Conservation (phyloP, 352 stramenopile genomes). For the Globisporangium echinulatum region DNA sequence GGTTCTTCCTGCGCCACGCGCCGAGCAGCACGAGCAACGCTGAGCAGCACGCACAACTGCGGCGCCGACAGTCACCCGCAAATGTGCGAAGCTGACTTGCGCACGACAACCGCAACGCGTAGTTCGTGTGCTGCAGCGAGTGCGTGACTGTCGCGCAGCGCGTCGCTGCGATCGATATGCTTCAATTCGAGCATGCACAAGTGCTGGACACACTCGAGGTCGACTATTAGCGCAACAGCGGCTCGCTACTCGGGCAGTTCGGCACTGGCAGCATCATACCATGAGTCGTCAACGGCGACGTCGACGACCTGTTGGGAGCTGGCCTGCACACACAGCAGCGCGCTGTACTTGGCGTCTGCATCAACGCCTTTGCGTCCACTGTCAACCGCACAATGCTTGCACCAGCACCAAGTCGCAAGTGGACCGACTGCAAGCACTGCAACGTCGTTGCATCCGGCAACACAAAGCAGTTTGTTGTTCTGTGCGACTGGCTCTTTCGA, state of each 20-base stretch:
- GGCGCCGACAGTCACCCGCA: slow-evolving; percentile 13
- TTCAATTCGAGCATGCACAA: slow-evolving; percentile 29
- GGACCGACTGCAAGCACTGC: slow-evolving; percentile 34
- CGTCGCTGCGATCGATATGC: slow-evolving; percentile 23
- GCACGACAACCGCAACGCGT: slow-evolving; percentile 24
- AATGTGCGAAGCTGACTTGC: slow-evolving; percentile 29
- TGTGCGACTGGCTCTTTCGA: slow-evolving; percentile 50
- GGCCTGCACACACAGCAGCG: slow-evolving; percentile 7
- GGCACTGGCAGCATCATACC: slow-evolving; percentile 33
- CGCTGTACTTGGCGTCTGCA: slow-evolving; percentile 40
- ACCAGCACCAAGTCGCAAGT: slow-evolving; percentile 24
- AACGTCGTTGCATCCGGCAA: slow-evolving; percentile 1
- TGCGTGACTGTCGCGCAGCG: slow-evolving; percentile 36
- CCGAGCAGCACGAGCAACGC: slow-evolving; percentile 10
- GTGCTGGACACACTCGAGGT: slow-evolving; percentile 29
- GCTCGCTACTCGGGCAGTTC: slow-evolving; percentile 46
- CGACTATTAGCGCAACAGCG: slow-evolving; percentile 52
- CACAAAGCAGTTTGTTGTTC: slow-evolving; percentile 32
- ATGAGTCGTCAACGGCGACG: slow-evolving; percentile 44
- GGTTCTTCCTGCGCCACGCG: slow-evolving; percentile 29
- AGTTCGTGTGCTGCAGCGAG: slow-evolving; percentile 22
- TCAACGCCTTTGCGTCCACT: slow-evolving; percentile 40
- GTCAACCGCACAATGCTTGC: slow-evolving; percentile 28
- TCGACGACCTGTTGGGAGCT: slow-evolving; percentile 21
- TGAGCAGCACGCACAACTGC: slow-evolving; percentile 10